Percentiles rank a stretch among this genome's conserved stretches.
Evolutionary conservation across 2,329 filamentous ascomycete species (phyloP).

Genomic region (Plectosphaerella sp.): DNA sequence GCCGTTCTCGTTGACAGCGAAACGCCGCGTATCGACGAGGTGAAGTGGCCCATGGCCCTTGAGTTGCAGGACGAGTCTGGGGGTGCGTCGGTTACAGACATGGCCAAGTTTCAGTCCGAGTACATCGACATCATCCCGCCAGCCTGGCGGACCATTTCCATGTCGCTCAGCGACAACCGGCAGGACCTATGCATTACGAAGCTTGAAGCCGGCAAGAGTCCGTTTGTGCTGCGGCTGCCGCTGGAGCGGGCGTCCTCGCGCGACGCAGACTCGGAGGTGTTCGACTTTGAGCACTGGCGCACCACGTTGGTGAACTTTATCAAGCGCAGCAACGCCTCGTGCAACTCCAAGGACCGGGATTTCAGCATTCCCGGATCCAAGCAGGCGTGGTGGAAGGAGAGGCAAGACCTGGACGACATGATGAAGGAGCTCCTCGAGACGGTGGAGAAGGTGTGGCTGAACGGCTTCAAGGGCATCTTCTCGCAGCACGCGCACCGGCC

Average conservation of each 20-base stretch:
- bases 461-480: slow-evolving; percentile 93
- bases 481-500: slow-evolving; percentile 63
- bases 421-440: slow-evolving; percentile 75
- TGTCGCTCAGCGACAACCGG: slow-evolving; percentile 75
- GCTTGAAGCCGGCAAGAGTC: slow-evolving; percentile 67
- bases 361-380: slow-evolving; percentile 72
- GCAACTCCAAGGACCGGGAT: slow-evolving; percentile 64
- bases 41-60: slow-evolving; percentile 18
- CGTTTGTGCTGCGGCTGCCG: slow-evolving; percentile 83
- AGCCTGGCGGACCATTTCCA: slow-evolving; percentile 79
- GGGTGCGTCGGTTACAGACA: slow-evolving; percentile 44
- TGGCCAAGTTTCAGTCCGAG: slow-evolving; percentile 66
- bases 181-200: slow-evolving; percentile 89
- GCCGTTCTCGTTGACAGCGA: slow-evolving; percentile 18
- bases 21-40: slow-evolving; percentile 27
- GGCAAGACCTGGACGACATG: slow-evolving; percentile 73
- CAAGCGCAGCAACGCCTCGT: slow-evolving; percentile 73
- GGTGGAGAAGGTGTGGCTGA: slow-evolving; percentile 90
- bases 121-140: slow-evolving; percentile 82
- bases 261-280: slow-evolving; percentile 72
- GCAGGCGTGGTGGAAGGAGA: slow-evolving; percentile 83
- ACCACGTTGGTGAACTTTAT: slow-evolving; percentile 81
- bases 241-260: slow-evolving; percentile 77
- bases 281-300: slow-evolving; percentile 77
- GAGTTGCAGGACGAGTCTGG: slow-evolving; percentile 23